Conservation (phyloP, 2,329 filamentous ascomycete species). For the Sporothrix phasma region DNA sequence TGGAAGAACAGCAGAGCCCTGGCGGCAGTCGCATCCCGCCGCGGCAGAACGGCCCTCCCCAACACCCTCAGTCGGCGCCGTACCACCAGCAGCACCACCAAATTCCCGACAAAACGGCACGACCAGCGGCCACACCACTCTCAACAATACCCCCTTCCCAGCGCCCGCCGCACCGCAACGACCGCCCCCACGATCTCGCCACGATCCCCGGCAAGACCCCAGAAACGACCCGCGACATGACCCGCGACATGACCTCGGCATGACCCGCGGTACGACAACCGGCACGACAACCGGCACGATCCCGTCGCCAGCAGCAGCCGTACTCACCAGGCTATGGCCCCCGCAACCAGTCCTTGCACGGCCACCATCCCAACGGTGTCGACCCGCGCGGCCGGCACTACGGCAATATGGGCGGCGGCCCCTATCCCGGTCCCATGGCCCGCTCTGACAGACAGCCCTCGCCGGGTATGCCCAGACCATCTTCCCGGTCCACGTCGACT, state of each 20-base stretch:
- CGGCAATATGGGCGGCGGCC: neutral
- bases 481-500: neutral
- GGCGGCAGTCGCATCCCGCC: neutral
- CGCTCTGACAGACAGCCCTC: neutral
- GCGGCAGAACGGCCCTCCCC: neutral
- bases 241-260: neutral
- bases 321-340: neutral
- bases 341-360: neutral
- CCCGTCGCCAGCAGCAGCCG: neutral
- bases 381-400: conserved; percentile 1
- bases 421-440: neutral
- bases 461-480: neutral
- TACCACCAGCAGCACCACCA: neutral
- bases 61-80: neutral
- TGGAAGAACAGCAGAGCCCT: conserved; percentile 22
- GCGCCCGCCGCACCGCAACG: neutral
- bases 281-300: neutral
- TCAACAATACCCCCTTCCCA: neutral
- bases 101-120: no score
- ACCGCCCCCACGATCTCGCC: neutral
- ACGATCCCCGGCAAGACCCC: neutral
- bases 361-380: neutral
- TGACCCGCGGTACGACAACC: neutral
- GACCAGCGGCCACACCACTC: neutral
- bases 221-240: neutral